Conservation (phyloP, 176 grass and related monocot species). For the Musa beccarii region DNA sequence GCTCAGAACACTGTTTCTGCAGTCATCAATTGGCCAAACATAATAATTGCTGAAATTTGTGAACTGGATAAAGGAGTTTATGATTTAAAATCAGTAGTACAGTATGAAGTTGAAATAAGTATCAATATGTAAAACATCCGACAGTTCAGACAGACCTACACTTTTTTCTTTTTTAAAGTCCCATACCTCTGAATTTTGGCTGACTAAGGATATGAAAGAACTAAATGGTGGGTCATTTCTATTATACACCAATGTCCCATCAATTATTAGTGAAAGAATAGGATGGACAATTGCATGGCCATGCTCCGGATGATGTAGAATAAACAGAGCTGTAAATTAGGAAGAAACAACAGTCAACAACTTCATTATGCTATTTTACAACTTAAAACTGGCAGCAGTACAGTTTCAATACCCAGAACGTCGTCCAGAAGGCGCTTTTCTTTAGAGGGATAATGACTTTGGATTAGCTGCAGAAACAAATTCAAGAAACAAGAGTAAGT, state of each 20-base stretch:
- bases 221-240: slow-evolving; percentile 62
- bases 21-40: slow-evolving; percentile 13
- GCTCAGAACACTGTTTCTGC: slow-evolving; percentile 94
- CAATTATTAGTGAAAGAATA: slow-evolving; percentile 94
- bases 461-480: slow-evolving; percentile 44
- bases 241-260: slow-evolving; percentile 84
- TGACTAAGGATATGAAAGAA: slow-evolving; percentile 95
- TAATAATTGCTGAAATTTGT: slow-evolving; percentile 2
- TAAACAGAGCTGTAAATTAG: slow-evolving; percentile 72
- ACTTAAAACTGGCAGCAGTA: slow-evolving; percentile 5
- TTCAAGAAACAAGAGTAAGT: not conserved
- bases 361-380: not conserved
- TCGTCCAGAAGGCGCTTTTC: slow-evolving; percentile 82
- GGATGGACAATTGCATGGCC: slow-evolving; percentile 94
- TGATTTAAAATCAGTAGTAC: not conserved
- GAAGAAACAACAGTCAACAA: slow-evolving; percentile 13
- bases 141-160: not conserved
- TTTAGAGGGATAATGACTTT: slow-evolving; percentile 92
- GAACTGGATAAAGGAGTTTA: not conserved
- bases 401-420: slow-evolving; percentile 73
- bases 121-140: not conserved
- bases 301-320: slow-evolving; percentile 96
- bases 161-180: slow-evolving; percentile 7
- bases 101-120: not conserved
- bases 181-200: slow-evolving; percentile 81